phyloP scores from a whole-genome alignment of 768 basidiomycete species.

The Suillus ampliporus region DNA sequence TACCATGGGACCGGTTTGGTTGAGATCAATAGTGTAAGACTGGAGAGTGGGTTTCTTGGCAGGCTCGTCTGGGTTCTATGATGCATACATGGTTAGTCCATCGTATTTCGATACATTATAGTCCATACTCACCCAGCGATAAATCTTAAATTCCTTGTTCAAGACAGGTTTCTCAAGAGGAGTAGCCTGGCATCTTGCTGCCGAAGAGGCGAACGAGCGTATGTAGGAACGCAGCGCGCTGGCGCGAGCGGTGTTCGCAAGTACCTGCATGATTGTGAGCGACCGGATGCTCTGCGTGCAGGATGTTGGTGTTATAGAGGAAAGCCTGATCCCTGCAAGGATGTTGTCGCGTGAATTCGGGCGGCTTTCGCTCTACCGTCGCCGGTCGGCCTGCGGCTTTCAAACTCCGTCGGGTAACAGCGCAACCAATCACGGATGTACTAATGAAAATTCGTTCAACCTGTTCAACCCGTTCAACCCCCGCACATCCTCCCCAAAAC shows the following conservation, averaged over 20 bases:
- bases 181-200: slow-evolving; percentile 40
- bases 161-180: slow-evolving; percentile 70
- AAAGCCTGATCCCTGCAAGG: neutral
- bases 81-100: neutral
- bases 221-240: slow-evolving; percentile 17
- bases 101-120: neutral
- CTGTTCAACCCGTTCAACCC: no score
- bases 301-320: neutral
- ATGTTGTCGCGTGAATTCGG: slow-evolving; percentile 27
- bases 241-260: slow-evolving; percentile 14
- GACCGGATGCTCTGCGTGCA: neutral
- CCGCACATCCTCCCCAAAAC: no score
- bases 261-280: slow-evolving; percentile 22
- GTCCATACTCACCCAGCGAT: slow-evolving; percentile 79
- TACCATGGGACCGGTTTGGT: slow-evolving; percentile 96
- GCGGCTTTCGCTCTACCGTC: slow-evolving; percentile 3
- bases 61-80: slow-evolving; percentile 92
- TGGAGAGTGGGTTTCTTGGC: slow-evolving; percentile 89
- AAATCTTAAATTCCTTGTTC: slow-evolving; percentile 97
- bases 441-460: neutral
- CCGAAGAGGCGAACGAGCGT: slow-evolving; percentile 41
- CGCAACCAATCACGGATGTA: slow-evolving; percentile 28
- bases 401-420: slow-evolving; percentile 20
- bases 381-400: slow-evolving; percentile 5
- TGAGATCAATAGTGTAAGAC: slow-evolving; percentile 90